These are phyloP conservation scores for Catharanthus roseus DNA, from an alignment of 257 asterid genomes.

Conservation along the genomic window DNA sequence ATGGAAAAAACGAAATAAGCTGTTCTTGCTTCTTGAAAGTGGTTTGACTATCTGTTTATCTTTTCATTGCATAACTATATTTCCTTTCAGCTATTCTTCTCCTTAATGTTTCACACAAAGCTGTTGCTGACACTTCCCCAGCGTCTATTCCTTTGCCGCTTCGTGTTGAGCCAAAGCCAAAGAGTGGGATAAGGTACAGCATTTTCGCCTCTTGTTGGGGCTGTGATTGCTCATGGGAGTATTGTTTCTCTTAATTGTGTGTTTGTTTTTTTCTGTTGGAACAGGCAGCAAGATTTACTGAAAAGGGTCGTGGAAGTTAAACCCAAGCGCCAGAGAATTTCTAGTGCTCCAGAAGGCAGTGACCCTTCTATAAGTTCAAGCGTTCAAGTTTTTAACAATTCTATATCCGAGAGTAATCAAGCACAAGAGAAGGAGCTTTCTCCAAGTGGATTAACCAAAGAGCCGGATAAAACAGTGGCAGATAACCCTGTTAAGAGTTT, in stretches of 20 bases:
- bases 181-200: slow-evolving; percentile 80
- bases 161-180: slow-evolving; percentile 95
- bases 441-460: slow-evolving; percentile 27
- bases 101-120: slow-evolving; percentile 61
- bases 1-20: background rate
- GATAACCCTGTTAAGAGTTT: slow-evolving; percentile 79
- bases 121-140: slow-evolving; percentile 82
- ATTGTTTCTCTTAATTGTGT: background rate
- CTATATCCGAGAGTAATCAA: slow-evolving; percentile 21
- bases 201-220: background rate
- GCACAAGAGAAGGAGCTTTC: slow-evolving; percentile 27
- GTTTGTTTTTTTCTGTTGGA: background rate
- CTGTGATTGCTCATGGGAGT: background rate
- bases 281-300: slow-evolving; percentile 92
- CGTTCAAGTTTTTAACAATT: slow-evolving; percentile 30
- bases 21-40: background rate
- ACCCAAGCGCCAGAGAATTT: slow-evolving; percentile 62
- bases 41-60: background rate
- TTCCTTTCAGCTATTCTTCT: slow-evolving; percentile 9
- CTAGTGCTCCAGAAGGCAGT: slow-evolving; percentile 30
- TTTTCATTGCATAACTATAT: background rate
- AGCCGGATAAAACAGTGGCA: slow-evolving; percentile 20
- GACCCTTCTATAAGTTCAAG: slow-evolving; percentile 19
- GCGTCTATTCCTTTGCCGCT: slow-evolving; percentile 81
- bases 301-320: slow-evolving; percentile 88